Base-by-base conservation (phyloP, 768 basidiomycete genomes). In the Boletus rubroflammeus region DNA sequence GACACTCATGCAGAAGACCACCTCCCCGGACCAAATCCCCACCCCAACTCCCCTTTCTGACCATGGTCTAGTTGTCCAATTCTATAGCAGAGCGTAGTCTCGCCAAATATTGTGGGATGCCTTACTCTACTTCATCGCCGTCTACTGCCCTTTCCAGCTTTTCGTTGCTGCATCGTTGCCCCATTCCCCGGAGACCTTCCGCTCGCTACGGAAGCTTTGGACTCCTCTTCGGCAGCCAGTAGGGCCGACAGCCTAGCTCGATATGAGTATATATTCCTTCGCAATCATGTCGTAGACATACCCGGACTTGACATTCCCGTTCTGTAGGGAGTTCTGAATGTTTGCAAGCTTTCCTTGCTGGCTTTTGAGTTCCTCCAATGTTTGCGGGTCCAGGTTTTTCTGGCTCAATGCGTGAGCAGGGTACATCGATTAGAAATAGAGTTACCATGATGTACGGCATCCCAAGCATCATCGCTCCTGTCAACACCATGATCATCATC, bases 331-430 rank as follows among this genome's bases (percentile, higher is more conserved):
- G 60, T 66, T 80, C 59, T 86, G 86, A 26, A 82, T 67, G 35
- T 66, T 74, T n/a, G 75, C 64, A 62, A 84, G 70, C 66, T 78
- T 83, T 19, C 76, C 80, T 60, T 86, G 86, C 39, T 80, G 81
- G 57, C 73, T 77, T 56, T 81, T 81, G 55, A 88, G 75, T 46
- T 86, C 86, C 58, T 85, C 79, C 56, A 88, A 66, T 9, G 79
- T 70, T 62, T 85, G 83, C 1, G 86, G 86, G 61, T 90, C 89
- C 73, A 91, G 67, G 51, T 85, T 86, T 78, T 88, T 87, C 89
- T 91, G 15, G 56, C 28, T 23, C 47, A 21, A 25, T 23, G 38
- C 36, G 53, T 62, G 57, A 56, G 57, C 54, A 26, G 28, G 36
- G 15, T 19, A 57, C 39, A 19, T 51, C 1, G 45, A 11, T 10